Evolutionary conservation across 2,329 filamentous ascomycete species (phyloP).

Genomic region (Cercospora sp.): DNA sequence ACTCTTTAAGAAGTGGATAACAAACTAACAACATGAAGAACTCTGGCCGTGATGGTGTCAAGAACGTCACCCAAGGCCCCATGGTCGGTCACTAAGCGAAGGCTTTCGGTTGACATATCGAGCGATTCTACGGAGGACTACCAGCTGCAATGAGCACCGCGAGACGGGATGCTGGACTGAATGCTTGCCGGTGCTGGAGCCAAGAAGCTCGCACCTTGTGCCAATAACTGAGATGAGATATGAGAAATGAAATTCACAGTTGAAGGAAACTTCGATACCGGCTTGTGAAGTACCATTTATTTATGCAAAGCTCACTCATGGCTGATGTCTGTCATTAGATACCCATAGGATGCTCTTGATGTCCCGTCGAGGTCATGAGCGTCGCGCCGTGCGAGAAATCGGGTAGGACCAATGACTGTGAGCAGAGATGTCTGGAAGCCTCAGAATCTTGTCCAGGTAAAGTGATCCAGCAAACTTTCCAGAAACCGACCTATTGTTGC

Average conservation of each 20-base stretch:
- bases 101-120: not conserved
- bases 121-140: not conserved
- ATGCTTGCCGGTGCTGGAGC: not conserved
- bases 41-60: constrained; percentile 44
- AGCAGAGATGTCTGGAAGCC: not conserved
- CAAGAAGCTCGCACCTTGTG: constrained; percentile 1
- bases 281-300: not conserved
- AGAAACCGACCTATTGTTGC: not conserved
- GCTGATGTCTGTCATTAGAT: not conserved
- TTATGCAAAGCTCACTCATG: not conserved
- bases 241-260: constrained; percentile 20
- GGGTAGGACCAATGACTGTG: not conserved
- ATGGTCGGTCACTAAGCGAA: constrained; percentile 33
- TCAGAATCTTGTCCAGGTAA: not conserved
- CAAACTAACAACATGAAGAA: not conserved
- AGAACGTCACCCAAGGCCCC: constrained; percentile 45
- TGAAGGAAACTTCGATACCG: not conserved
- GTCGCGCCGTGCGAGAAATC: not conserved
- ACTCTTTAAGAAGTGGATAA: not conserved
- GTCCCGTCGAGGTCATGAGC: not conserved
- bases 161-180: not conserved
- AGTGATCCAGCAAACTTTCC: not conserved
- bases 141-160: not conserved
- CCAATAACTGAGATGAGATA: constrained; percentile 18
- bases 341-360: not conserved